A percentile compares a stretch with the other conserved stretches of the same genome.
phyloP scores from a whole-genome alignment of 106 monocot genomes.

The Apostasia shenzhenica region DNA sequence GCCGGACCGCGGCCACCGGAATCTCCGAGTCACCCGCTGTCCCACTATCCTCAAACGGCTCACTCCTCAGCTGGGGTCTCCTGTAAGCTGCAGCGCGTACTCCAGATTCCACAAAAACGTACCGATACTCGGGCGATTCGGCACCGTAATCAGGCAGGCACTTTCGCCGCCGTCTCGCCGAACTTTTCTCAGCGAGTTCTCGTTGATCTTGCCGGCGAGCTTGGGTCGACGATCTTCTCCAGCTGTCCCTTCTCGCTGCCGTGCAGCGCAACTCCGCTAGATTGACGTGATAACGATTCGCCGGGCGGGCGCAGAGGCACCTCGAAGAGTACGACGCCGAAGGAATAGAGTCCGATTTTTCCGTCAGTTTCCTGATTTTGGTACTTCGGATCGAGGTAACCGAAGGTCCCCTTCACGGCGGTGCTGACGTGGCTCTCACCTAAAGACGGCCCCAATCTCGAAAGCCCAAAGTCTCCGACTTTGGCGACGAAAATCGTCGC shows the following conservation, averaged over 20 bases:
- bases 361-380: conserved; percentile 71
- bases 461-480: conserved; percentile 76
- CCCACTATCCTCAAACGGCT: conserved; percentile 50
- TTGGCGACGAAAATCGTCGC: conserved; percentile 32
- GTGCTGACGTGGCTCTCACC: conserved; percentile 83
- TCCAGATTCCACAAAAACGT: conserved; percentile 85
- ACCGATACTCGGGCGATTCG: conserved; percentile 56
- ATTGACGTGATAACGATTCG: conserved; percentile 54
- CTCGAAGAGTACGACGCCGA: conserved; percentile 79
- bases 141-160: conserved; percentile 57
- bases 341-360: conserved; percentile 89
- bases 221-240: conserved; percentile 52
- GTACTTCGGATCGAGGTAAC: conserved; percentile 89
- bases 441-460: conserved; percentile 41
- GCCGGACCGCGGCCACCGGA: neutral
- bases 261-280: conserved; percentile 62
- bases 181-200: conserved; percentile 57
- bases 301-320: conserved; percentile 72
- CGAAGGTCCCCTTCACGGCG: conserved; percentile 74
- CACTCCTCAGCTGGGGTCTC: conserved; percentile 33
- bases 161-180: conserved; percentile 59
- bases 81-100: conserved; percentile 65
- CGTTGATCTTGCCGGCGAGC: conserved; percentile 33
- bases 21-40: conserved; percentile 15
- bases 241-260: conserved; percentile 32